Percentiles rank a stretch among this genome's conserved stretches.
Conservation (phyloP, 495 filamentous ascomycete species). For the Pseudotulostoma volvatum region DNA sequence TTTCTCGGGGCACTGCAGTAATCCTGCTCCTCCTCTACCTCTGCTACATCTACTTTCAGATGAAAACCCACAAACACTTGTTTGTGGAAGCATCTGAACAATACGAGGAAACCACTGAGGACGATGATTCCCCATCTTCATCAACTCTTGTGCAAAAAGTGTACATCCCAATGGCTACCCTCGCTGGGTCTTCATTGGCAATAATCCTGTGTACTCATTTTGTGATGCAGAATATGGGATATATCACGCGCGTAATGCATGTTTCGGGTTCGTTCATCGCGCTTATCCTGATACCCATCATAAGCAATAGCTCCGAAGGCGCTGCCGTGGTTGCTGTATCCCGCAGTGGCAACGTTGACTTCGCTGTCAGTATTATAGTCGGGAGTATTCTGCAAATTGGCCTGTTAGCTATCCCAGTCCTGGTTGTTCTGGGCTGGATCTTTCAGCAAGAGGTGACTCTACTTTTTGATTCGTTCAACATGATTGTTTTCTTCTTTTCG, state of each 20-base stretch:
- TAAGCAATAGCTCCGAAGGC: slow-evolving; percentile 15
- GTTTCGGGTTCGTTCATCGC: slow-evolving; percentile 11
- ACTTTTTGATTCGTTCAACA: slow-evolving; percentile 21
- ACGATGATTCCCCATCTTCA: slow-evolving; percentile 3
- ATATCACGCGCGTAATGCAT: slow-evolving; percentile 4
- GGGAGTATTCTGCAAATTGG: slow-evolving; percentile 16
- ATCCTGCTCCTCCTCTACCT: slow-evolving; percentile 52
- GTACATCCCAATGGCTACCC: slow-evolving; percentile 18
- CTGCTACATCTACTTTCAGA: slow-evolving; percentile 44
- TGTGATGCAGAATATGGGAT: slow-evolving; percentile 13
- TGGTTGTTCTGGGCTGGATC: slow-evolving; percentile 25
- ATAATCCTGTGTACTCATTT: slow-evolving; percentile 15
- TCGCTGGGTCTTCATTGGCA: slow-evolving; percentile 8
- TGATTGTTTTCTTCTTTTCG: slow-evolving; percentile 15
- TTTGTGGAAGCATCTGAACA: slow-evolving; percentile 16
- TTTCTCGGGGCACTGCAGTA: slow-evolving; percentile 13
- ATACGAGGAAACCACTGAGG: slow-evolving; percentile 5
- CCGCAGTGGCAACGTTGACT: slow-evolving; percentile 12
- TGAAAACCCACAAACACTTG: slow-evolving; percentile 12
- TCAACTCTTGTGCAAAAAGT: slow-evolving; percentile 4
- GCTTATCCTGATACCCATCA: slow-evolving; percentile 16
- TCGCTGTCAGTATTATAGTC: slow-evolving; percentile 13
- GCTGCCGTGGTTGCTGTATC: slow-evolving; percentile 10
- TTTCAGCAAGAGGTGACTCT: slow-evolving; percentile 19
- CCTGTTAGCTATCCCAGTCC: slow-evolving; percentile 21